Base-by-base conservation (phyloP, 495 filamentous ascomycete species). In the Penicillium arizonense region DNA sequence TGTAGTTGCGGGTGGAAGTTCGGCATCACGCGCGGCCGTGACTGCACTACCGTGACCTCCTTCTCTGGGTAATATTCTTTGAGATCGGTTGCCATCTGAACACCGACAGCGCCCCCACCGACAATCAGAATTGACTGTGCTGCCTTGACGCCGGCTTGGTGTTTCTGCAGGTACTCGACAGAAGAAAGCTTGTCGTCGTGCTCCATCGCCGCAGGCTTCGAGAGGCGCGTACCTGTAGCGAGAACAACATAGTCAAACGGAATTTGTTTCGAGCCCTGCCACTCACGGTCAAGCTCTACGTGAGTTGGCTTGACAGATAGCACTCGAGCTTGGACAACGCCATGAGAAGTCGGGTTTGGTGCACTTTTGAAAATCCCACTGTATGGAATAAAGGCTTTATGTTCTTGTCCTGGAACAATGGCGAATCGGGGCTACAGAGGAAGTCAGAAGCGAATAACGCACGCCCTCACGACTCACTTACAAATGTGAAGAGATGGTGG, bases 101-200 rank as follows among this genome's bases (percentile, higher is more conserved):
- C 75, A 1, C 83, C 83, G 0, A 83, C 82, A 4, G 83, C 80
- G 2, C 84, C 84, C 1, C 80, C 84, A 3, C 84, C 84, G 1
- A 84, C 75, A 16, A 87, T 73, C 5, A 80, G 67, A 44, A 86
- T 74, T 1, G 73, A 75, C 21, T 71, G 58, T 2, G 78, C 59
- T 5, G 51, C 36, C 44, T 73, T 67, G 2, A 72, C 59, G 21
- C 63, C 59, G 1, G 53, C 57, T 44, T 76, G 73, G 52, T 76
- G 73, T 4, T 59, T 68, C 35, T 72, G 69, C 5, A 76, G 57
- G 47, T 74, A 76, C 3, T 63, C 52, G 21, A 74, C 67, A 0
- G 69, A 76, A 18, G 55, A 75, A 1, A 42, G 43, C 47, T 81
- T 81, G 24, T 77, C 74, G 48, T 81, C 74, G 30, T 66, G 16